Base-by-base conservation (phyloP, 192 early-diverging fungal species). In the Blastocladiella britannica region DNA sequence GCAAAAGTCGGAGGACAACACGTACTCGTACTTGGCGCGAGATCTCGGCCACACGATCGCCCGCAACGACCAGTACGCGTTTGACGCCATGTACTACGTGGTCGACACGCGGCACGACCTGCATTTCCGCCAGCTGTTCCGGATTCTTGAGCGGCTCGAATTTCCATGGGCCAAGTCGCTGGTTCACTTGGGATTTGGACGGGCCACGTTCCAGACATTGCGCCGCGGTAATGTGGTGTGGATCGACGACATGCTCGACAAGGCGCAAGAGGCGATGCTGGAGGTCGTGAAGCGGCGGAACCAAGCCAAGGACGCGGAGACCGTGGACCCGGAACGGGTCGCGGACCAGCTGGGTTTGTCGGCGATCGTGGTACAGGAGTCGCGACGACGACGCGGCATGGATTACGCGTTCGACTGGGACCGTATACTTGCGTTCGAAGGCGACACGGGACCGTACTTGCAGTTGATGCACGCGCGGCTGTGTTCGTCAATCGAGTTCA, bases 381-480 rank as follows among this genome's bases (percentile, higher is more conserved):
- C 91, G 71, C 65, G 80, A 23, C 84, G 89, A 26, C 82, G 76
- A 61, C 86, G 95, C 60, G 76, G 86, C 72, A 89, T 87, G 72
- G 91, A 94, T 76, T 98, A 98, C 62, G 81, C 80, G 28, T 93
- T 98, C 65, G 79, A 89, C 67, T 87, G 84, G 80, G 74, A 75
- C 60, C 81, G 87, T 58, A 93, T 97, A 82, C 83, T 92, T 63
- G 76, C 81, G 59, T 93, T 93, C 63, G 91, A 97, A 67, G 95
- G 95, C 63, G 89, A 93, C 71, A 98, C 95, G 28, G 95, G 93
- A 23, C 94, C 94, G 23, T 97, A 97, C 72, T 72, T 97, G 26
- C 93, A 95, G 75, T 98, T 93, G 65, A 84, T 92, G 23, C 93
- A 98, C 67, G 81, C 95, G 28, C 93, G 95, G 64, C 72, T 94